A percentile compares a stretch with the other conserved stretches of the same genome.
These are phyloP conservation scores for Prinsepia uniflora DNA, from an alignment of 306 rosid species.

Conservation along the genomic window DNA sequence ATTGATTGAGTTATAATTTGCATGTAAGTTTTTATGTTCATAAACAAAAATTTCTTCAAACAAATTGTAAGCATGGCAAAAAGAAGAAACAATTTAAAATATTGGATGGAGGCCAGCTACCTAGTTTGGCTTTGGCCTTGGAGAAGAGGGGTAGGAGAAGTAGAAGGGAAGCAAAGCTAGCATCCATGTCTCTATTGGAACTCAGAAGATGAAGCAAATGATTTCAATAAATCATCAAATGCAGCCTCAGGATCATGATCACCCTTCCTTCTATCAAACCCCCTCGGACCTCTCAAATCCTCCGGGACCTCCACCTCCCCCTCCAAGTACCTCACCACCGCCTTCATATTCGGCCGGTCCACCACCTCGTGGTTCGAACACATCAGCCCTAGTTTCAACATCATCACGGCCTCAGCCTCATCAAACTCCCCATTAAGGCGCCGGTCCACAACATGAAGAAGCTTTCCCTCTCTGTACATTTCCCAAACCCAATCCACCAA, in stretches of 20 bases:
- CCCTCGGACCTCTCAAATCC: slow-evolving; percentile 37
- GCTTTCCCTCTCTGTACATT: slow-evolving; percentile 39
- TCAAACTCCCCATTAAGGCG: slow-evolving; percentile 43
- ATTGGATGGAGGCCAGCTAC: slow-evolving; percentile 9
- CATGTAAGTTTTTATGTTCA: too few relatives aligned
- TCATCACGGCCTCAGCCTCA: slow-evolving; percentile 40
- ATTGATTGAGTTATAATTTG: too few relatives aligned
- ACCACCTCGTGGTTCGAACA: slow-evolving; percentile 48
- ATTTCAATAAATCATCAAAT: slow-evolving; percentile 59
- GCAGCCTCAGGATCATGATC: slow-evolving; percentile 37
- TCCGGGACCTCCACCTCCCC: slow-evolving; percentile 50
- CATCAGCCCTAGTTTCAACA: slow-evolving; percentile 62
- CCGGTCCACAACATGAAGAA: slow-evolving; percentile 51
- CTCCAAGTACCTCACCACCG: slow-evolving; percentile 57
- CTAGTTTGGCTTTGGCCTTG: slow-evolving; percentile 31
- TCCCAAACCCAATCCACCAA: slow-evolving; percentile 87
- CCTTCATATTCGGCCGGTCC: slow-evolving; percentile 62
- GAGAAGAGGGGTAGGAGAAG: slow-evolving; percentile 48
- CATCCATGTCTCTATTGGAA: slow-evolving; percentile 41
- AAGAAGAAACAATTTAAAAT: not conserved
- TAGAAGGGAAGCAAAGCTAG: slow-evolving; percentile 37
- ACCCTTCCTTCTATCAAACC: slow-evolving; percentile 5
- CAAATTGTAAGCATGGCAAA: not conserved
- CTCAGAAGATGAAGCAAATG: slow-evolving; percentile 59
- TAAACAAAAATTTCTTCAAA: too few relatives aligned